Percentiles rank a stretch among this genome's conserved stretches.
phyloP scores from a whole-genome alignment of 2,329 filamentous ascomycete genomes.

The Corinectria fuckeliana region DNA sequence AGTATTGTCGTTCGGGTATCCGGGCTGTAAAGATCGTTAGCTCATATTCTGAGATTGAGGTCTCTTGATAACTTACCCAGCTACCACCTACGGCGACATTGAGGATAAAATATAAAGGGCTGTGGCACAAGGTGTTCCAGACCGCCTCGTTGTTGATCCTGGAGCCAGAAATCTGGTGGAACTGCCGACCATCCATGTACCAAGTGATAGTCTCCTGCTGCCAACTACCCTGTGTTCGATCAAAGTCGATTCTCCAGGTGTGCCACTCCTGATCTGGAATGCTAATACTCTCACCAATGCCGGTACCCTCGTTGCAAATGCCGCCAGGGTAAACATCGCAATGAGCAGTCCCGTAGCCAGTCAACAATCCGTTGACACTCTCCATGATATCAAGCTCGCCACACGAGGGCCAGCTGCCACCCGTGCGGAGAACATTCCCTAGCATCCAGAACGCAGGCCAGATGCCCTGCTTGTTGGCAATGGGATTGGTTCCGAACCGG shows the following conservation, averaged over 20 bases:
- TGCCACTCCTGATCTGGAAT: slow-evolving; percentile 52
- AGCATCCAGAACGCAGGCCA: slow-evolving; percentile 39
- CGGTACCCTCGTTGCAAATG: slow-evolving; percentile 55
- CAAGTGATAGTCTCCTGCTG: slow-evolving; percentile 54
- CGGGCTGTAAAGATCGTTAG: slow-evolving; percentile 46
- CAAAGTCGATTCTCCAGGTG: slow-evolving; percentile 54
- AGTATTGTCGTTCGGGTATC: slow-evolving; percentile 51
- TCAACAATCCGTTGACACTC: slow-evolving; percentile 18
- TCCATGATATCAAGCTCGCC: slow-evolving; percentile 34
- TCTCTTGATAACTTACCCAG: slow-evolving; percentile 46
- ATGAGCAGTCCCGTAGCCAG: slow-evolving; percentile 23
- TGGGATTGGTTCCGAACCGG: slow-evolving; percentile 3
- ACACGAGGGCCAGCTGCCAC: slow-evolving; percentile 31
- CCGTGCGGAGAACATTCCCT: slow-evolving; percentile 28
- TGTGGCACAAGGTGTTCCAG: slow-evolving; percentile 56
- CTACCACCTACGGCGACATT: slow-evolving; percentile 60
- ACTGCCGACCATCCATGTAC: slow-evolving; percentile 51
- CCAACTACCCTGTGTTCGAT: slow-evolving; percentile 54
- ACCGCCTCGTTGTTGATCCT: slow-evolving; percentile 50
- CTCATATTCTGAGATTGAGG: fast-evolving
- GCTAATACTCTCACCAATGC: slow-evolving; percentile 42
- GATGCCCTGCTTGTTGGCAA: slow-evolving; percentile 51
- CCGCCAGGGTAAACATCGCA: slow-evolving; percentile 44
- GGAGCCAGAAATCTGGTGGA: slow-evolving; percentile 49
- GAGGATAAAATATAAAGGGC: slow-evolving; percentile 56